Base-by-base conservation (phyloP, 306 rosid genomes). In the Acacia melanoxylon region DNA sequence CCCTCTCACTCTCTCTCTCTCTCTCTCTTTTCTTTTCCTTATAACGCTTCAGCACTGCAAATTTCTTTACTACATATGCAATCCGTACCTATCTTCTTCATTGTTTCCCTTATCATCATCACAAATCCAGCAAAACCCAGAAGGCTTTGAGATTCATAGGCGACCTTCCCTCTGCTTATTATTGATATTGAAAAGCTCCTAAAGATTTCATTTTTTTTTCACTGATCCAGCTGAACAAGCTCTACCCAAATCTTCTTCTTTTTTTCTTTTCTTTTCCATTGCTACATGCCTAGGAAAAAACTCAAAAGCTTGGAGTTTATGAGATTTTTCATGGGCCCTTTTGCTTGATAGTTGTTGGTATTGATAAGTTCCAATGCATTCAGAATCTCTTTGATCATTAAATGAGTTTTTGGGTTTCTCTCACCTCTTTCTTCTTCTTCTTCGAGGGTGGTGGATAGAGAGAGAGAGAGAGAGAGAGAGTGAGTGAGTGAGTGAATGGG, bases 351-450 rank as follows among this genome's bases (percentile, higher is more conserved):
- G 73, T 37, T 67, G 71, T 19, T 46, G 46, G n/a, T 20, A 10
- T 40, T 5, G 48, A 66, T 17, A 27, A 65, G 72, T 73, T 67
- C 79, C 72, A 80, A 89, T 92, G 87, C 88, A 51, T 61, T 85
- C 76, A 24, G 59, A 79, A 72, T 41, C 81, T 74, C n/a, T 35
- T 46, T 71, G 67, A 67, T 54, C 85, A 62, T 85, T 89, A 74
- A 81, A 92, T 94, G 94, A 90, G 86, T 91, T 80, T 83, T 84
- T 85, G 81, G 81, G 78, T 84, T 80, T 24, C 24, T 16, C 45
- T 41, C 42, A 31, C 49, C 45, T 72, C 82, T 75, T 85, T 22
- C 42, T 46, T 14, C 33, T 78, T 45, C 17, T 10, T 46, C 51
- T 46, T n/a, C n/a, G 51, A 17, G 91, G 86, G 85, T 88, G 88